Base-by-base conservation (phyloP, 2,329 filamentous ascomycete species). In the Metarhizium rileyi region DNA sequence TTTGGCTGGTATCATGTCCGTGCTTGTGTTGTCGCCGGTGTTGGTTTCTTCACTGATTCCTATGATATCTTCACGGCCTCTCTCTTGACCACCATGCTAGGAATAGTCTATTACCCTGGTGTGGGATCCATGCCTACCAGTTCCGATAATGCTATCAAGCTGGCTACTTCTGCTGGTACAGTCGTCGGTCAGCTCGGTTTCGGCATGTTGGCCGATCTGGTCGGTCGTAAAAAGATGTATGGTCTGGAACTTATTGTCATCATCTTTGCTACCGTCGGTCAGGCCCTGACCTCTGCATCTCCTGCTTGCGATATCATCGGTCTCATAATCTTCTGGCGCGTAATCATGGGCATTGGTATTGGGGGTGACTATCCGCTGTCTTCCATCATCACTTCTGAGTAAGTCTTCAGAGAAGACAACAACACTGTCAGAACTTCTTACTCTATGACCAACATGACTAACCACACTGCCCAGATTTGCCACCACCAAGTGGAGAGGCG, bases 21-120 rank as follows among this genome's bases (percentile, higher is more conserved):
- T 38, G 84, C 87, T 51, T 78, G 87, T 48, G 70, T 87, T 8
- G 87, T 91, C 23, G 87, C 87, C 27, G 87, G 88, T 59, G 84
- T 91, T 53, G 88, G 87, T 58, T 93, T 94, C 79, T 93, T 93
- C 69, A 91, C 87, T 16, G 88, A 91, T 63, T 86, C 86, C 3
- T 91, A 90, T 68, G 83, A 86, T 62, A 87, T 90, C 70, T 93
- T 93, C 66, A 82, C 84, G 61, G 84, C 86, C 57, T 84, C 82
- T 55, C 72, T 89, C 61, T 72, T 85, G 55, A 87, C 84, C 26
- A 76, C 78, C 54, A 89, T 90, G 84, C 65, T 90, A 46, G 87
- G 87, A 40, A 81, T 90, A 45, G 86, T 90, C 56, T 91, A 86
- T 72, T 90, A 78, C 63, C 76, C 76, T 44, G 64, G 66, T 49